Evolutionary conservation across 257 asterid genomes (phyloP), one percentile per base, ranked within the genome.

Genomic region (Paraleonurus japonicus): DNA sequence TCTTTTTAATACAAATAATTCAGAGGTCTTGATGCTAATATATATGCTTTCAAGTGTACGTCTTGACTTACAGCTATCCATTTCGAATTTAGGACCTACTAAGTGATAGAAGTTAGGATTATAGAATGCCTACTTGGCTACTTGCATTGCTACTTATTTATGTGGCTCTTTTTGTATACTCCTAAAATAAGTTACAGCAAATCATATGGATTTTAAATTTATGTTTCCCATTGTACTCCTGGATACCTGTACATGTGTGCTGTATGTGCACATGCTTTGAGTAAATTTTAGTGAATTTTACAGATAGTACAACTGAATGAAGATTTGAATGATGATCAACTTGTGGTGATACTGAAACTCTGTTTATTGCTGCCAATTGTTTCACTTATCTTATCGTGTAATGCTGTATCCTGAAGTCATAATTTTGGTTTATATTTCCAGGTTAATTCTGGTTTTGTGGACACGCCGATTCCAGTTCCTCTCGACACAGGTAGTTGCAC

Each of bases 361-460:
- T 61, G 19, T 32, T 37, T 47, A 53, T 43, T 71, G 47, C 67
- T 68, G 69, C 59, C 76, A 35, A 12, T 48, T 72, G 27, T 20
- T 15, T 12, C 55, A 48, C 30, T 23, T 37, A 24, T 24, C 50
- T 11, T 61, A 72, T 50, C 7, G 64, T 55, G 39, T 5, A 27
- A 20, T 33, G 43, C 19, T 63, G 53, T 70, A 69, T 47, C 35
- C 30, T 67, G 47, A 63, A 50, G 26, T 65, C 20, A 8, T 50
- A 35, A n/a, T 13, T 57, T 27, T 26, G 5, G 41, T 61, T 65
- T 61, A 45, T 35, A 23, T 60, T 75, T 71, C 58, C 85, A 92
- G 98, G 78, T 80, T 28, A 84, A 81, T 84, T 72, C 71, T 70
- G 83, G 87, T 79, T 80, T 78, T 63, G 59, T 75, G 80, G 79